phyloP scores from a whole-genome alignment of 2,329 filamentous ascomycete species.

The Hypoxylon sp. region DNA sequence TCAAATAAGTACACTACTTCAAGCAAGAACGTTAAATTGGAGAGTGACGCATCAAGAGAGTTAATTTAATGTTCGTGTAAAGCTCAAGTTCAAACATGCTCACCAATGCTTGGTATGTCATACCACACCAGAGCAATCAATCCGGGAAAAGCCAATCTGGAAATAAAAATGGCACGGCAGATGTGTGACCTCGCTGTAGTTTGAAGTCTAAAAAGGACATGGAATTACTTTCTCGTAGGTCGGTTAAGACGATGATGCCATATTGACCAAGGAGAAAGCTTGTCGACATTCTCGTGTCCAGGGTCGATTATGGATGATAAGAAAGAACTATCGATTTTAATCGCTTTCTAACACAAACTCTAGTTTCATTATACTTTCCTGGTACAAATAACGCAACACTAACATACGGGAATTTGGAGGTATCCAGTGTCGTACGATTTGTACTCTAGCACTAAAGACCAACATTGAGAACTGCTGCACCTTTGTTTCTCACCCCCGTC shows the following conservation, averaged over 20 bases:
- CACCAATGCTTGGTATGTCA: not conserved
- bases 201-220: no score
- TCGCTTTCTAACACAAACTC: constrained; percentile 6
- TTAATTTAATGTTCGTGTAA: not conserved
- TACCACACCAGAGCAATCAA: constrained; percentile 10
- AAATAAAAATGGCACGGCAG: not conserved
- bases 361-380: constrained; percentile 21
- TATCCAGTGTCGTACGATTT: constrained; percentile 22
- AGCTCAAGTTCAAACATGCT: not conserved
- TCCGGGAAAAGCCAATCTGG: not conserved
- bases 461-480: constrained; percentile 14
- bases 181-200: not conserved
- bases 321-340: constrained; percentile 25
- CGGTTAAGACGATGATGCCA: constrained; percentile 26
- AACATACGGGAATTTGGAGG: constrained; percentile 5
- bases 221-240: not conserved
- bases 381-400: constrained; percentile 16
- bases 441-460: constrained; percentile 18
- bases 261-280: constrained; percentile 6
- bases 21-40: not conserved
- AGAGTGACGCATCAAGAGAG: constrained; percentile 1
- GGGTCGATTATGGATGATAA: constrained; percentile 14
- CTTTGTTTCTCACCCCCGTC: constrained; percentile 30
- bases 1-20: not conserved
- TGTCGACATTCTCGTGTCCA: constrained; percentile 1